phyloP scores from a whole-genome alignment of 2,329 filamentous ascomycete genomes.

The Fusarium virguliforme region DNA sequence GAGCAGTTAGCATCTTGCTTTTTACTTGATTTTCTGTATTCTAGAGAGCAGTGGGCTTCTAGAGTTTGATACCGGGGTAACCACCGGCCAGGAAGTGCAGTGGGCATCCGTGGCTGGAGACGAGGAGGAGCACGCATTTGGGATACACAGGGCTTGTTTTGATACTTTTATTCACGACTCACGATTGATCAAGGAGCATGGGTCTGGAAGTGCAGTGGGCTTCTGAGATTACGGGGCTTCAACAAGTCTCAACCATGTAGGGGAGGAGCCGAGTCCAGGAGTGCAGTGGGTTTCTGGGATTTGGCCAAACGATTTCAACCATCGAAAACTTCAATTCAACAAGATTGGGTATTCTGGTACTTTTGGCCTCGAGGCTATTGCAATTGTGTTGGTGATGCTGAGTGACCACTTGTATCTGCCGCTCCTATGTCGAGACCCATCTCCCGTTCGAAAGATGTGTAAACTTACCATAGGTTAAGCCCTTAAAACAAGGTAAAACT shows the following conservation, averaged over 20 bases:
- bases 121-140: background rate
- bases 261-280: conserved; percentile 31
- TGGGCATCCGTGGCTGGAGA: conserved; percentile 42
- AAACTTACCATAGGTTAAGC: no score
- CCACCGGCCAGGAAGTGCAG: conserved; percentile 44
- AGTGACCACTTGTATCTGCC: background rate
- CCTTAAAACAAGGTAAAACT: no score
- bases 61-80: background rate
- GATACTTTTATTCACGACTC: conserved; percentile 19
- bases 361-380: background rate
- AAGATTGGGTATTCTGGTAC: conserved; percentile 14
- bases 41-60: background rate
- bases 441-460: no score
- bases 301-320: conserved; percentile 25
- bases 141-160: conserved; percentile 11
- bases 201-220: conserved; percentile 37
- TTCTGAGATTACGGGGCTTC: conserved; percentile 38
- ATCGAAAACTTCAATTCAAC: conserved; percentile 18
- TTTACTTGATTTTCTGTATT: background rate
- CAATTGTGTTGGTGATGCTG: background rate
- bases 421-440: no score
- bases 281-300: conserved; percentile 51
- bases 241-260: conserved; percentile 31
- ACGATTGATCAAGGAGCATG: conserved; percentile 21
- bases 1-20: background rate